Conservation (phyloP, 2,329 filamentous ascomycete genomes). For the Colletotrichum sp. region DNA sequence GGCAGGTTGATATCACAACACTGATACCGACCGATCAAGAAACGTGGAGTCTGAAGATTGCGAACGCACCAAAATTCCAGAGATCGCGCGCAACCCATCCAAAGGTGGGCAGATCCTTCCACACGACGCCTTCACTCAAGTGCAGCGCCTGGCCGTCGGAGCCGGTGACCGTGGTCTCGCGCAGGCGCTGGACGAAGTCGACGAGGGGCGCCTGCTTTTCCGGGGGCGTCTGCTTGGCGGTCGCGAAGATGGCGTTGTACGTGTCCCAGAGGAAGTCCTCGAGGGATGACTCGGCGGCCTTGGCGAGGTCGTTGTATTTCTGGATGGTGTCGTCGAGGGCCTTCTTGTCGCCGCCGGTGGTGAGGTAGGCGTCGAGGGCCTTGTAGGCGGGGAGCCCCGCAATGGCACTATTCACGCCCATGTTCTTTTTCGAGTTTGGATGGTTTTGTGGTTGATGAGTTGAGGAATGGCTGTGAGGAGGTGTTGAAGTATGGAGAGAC, state of each 20-base stretch:
- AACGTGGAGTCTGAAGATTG: background rate
- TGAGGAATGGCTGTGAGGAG: background rate
- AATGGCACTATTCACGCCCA: background rate
- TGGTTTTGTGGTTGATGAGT: background rate
- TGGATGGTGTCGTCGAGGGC: slow-evolving; percentile 12
- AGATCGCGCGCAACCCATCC: slow-evolving; percentile 28
- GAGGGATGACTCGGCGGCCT: background rate
- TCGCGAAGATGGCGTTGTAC: slow-evolving; percentile 26
- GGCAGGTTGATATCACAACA: background rate
- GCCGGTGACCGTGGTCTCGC: slow-evolving; percentile 17
- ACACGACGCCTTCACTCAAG: slow-evolving; percentile 25
- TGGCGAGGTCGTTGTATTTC: slow-evolving; percentile 7
- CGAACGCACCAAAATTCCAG: slow-evolving; percentile 30
- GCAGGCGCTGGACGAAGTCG: slow-evolving; percentile 25
- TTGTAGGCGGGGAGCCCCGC: slow-evolving; percentile 11
- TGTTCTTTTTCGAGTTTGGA: background rate
- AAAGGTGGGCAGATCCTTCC: slow-evolving; percentile 33
- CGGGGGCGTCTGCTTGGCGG: slow-evolving; percentile 24
- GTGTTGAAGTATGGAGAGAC: fast-evolving
- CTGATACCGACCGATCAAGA: background rate
- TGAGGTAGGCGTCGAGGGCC: slow-evolving; percentile 1
- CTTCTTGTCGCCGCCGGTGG: background rate
- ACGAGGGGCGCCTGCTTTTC: slow-evolving; percentile 26
- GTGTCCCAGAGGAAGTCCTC: slow-evolving; percentile 25
- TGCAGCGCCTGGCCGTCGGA: slow-evolving; percentile 23